These are phyloP conservation scores for Aspergillus pseudotamarii DNA, from an alignment of 2,329 filamentous ascomycete species.

Conservation along the genomic window DNA sequence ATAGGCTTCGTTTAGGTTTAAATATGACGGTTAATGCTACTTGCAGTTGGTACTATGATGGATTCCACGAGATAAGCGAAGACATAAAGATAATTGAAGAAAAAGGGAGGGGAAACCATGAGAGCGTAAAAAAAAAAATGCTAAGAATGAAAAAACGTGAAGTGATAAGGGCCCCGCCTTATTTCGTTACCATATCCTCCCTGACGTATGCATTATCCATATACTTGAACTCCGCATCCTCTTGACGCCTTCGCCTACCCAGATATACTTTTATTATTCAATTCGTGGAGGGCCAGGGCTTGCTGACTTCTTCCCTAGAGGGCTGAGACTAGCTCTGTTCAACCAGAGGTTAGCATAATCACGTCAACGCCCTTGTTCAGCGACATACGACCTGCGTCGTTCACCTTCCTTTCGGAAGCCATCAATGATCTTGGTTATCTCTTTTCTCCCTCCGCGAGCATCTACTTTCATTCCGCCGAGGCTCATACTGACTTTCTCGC, in stretches of 20 bases:
- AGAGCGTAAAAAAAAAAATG: background rate
- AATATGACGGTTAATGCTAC: background rate
- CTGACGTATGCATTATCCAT: background rate
- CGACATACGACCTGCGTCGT: constrained; percentile 74
- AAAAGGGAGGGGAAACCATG: background rate
- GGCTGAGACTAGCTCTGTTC: constrained; percentile 26
- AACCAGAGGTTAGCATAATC: background rate
- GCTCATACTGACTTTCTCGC: constrained; percentile 91
- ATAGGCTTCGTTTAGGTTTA: background rate
- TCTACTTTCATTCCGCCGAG: constrained; percentile 84
- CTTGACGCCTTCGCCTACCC: background rate
- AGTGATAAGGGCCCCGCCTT: background rate
- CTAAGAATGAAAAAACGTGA: background rate
- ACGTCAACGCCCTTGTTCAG: background rate
- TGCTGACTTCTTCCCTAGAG: constrained; percentile 25
- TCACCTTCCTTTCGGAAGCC: constrained; percentile 84
- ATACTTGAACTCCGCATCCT: constrained; percentile 1
- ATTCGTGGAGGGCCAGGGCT: constrained; percentile 29
- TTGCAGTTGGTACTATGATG: background rate
- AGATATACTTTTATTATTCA: constrained; percentile 14
- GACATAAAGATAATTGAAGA: background rate
- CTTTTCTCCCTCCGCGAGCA: constrained; percentile 76
- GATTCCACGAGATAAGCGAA: background rate
- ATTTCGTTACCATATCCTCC: background rate
- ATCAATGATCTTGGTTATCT: constrained; percentile 90